Evolutionary conservation across 768 basidiomycete species (phyloP), one percentile per base, ranked within the genome.

Genomic region (Amanita pseudoporphyria): DNA sequence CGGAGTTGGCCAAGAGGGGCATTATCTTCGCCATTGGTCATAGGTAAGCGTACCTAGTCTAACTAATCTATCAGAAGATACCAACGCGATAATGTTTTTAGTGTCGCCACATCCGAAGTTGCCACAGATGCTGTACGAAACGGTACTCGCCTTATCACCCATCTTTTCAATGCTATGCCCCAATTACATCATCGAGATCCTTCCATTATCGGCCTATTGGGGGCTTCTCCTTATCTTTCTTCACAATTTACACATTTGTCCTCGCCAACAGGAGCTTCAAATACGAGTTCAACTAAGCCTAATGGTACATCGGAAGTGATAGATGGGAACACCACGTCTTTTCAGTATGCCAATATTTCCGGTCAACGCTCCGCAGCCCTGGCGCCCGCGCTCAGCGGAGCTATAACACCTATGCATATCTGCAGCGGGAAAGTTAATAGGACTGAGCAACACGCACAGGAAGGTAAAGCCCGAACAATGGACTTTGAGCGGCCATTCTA

Each of bases 111-210:
- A 13, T 84, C 87, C 1, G 78, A 82, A 22, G 67, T 81, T 52
- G 88, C 91, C 6, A 81, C 80, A 16, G 65, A 75, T 6, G 88
- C 88, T 3, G 74, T 93, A 4, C 65, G 72, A 14, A 71, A 73
- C 50, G 91, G 91, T 16, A 87, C 89, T 5, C 73, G 80, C n/a
- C 77, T 91, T 51, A 88, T 94, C 56, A 94, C 92, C 0, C 92
- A 94, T 64, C 70, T 94, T 21, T 93, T 91, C 79, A 95, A 95
- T 56, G 88, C 90, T 6, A 92, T 92, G 90, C 87, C 87, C 12
- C 87, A 86, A 57, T 65, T 89, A 33, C 86, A 94, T 62, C 91
- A 95, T 61, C 78, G 92, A 30, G 90, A 93, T 62, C 91, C 92
- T 9, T 87, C 87, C 9, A 89, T 94, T 59, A 90, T 94, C 49